Base-by-base conservation (phyloP, 257 asterid genomes). In the Paulownia fortunei region DNA sequence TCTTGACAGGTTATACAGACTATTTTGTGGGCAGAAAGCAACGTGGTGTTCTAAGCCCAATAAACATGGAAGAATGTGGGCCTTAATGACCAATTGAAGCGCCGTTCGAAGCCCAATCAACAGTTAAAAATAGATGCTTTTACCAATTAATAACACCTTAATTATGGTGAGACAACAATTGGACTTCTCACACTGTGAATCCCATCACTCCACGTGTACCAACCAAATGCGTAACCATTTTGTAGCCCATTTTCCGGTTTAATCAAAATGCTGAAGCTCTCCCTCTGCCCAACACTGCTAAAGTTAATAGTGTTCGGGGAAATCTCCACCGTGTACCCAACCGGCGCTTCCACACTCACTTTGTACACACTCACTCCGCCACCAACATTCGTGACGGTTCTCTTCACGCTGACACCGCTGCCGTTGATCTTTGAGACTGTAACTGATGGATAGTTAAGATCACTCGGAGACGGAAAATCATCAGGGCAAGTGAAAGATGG, bases 131-230 rank as follows among this genome's bases (percentile, higher is more conserved):
- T 46, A 12, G 9, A 12, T 0, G 52, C 8, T 42, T 1, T 42
- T 42, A 42, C 8, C 49, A 46, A 46, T 8, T 11, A 46, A 46
- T 15, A 6, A 51, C 12, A 19, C 30, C 8, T n/a, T 67, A 62
- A 30, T 3, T 12, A 18, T 36, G 46, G 58, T 24, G 78, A 49
- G 21, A 82, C 51, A n/a, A 75, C 70, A 27, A 82, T 66, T 3
- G 83, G 86, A 69, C 80, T 78, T 51, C 46, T 24, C 0, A 80
- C 84, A 61, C 0, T 11, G 23, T 82, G 83, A 39, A 47, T 56
- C 66, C 83, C 83, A 68, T 80, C 81, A 59, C 46, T 80, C 84
- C 84, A 80, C 0, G 46, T 52, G 46, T 52, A 81, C 81, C 72
- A 70, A 30, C 85, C 85, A 70, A 81, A 76, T 21, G 75, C 69